These are phyloP conservation scores for Colletotrichum sp. DNA, from an alignment of 2,329 filamentous ascomycete genomes.

Conservation along the genomic window DNA sequence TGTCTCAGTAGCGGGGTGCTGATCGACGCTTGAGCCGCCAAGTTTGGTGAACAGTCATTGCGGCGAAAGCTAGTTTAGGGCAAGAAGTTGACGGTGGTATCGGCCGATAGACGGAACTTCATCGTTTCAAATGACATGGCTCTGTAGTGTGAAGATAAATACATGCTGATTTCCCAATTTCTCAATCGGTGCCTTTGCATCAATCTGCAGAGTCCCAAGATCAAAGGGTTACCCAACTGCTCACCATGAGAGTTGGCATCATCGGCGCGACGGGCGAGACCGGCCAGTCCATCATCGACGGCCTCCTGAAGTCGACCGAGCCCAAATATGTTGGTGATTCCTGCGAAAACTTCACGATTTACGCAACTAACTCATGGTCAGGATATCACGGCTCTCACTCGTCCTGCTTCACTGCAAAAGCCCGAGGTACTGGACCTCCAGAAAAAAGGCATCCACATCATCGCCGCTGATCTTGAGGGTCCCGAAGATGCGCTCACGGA, in stretches of 20 bases:
- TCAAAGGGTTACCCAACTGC: background rate
- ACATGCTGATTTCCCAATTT: background rate
- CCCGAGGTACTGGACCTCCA: background rate
- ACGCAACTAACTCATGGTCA: background rate
- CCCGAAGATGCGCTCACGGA: background rate
- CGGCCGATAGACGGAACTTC: background rate
- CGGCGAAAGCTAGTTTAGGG: background rate
- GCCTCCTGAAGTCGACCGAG: background rate
- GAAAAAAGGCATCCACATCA: background rate
- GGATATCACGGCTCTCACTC: background rate
- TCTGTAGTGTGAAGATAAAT: background rate
- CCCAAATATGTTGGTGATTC: background rate
- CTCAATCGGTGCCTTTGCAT: background rate
- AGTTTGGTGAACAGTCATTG: background rate
- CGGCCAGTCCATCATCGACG: background rate
- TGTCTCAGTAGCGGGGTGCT: background rate
- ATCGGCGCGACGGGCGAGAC: background rate
- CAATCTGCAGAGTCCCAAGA: background rate
- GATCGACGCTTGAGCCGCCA: background rate
- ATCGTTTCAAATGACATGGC: background rate
- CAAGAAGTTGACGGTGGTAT: background rate
- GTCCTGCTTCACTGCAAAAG: background rate
- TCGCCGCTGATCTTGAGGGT: background rate
- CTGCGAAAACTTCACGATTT: background rate
- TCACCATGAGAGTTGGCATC: background rate